Evolutionary conservation across 352 stramenopile species (phyloP).

Genomic region (Elongisporangium anandrum): DNA sequence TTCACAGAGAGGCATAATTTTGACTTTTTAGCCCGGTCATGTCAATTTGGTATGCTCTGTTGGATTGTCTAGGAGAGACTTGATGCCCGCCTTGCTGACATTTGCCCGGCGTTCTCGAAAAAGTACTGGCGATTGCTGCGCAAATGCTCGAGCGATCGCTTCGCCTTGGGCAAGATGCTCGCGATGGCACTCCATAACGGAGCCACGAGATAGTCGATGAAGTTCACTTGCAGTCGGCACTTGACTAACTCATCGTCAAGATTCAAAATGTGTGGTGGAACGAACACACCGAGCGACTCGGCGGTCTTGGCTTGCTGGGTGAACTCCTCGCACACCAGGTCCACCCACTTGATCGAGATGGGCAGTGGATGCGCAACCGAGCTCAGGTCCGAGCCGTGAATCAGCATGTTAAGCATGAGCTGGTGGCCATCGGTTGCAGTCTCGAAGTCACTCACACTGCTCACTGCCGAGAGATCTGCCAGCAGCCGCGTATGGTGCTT

Average conservation of each 20-base stretch:
- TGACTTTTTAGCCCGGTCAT: too few species aligned
- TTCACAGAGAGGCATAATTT: too few species aligned
- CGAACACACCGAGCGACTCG: conserved; percentile 45
- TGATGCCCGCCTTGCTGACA: conserved; percentile 28
- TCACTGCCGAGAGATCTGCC: conserved; percentile 38
- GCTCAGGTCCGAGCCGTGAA: conserved; percentile 72
- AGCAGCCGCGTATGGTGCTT: conserved; percentile 78
- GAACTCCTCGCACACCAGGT: conserved; percentile 78
- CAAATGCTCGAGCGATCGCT: conserved; percentile 42
- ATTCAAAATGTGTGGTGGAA: conserved; percentile 72
- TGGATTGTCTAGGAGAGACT: not conserved
- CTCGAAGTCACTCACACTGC: conserved; percentile 44
- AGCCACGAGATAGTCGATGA: conserved; percentile 81
- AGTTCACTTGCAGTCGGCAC: conserved; percentile 75
- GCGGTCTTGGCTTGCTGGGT: conserved; percentile 60
- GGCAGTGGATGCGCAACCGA: conserved; percentile 46
- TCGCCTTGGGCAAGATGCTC: conserved; percentile 48
- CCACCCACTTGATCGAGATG: conserved; percentile 62
- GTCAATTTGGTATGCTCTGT: conserved; percentile 1
- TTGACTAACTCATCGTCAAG: conserved; percentile 62
- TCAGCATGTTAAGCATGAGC: conserved; percentile 79
- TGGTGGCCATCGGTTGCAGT: conserved; percentile 58
- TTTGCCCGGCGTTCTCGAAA: conserved; percentile 49
- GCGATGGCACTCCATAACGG: conserved; percentile 66
- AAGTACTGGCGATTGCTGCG: conserved; percentile 67